Conservation (phyloP, 1,139 yeast genomes). For the Suhomyces taliae region DNA sequence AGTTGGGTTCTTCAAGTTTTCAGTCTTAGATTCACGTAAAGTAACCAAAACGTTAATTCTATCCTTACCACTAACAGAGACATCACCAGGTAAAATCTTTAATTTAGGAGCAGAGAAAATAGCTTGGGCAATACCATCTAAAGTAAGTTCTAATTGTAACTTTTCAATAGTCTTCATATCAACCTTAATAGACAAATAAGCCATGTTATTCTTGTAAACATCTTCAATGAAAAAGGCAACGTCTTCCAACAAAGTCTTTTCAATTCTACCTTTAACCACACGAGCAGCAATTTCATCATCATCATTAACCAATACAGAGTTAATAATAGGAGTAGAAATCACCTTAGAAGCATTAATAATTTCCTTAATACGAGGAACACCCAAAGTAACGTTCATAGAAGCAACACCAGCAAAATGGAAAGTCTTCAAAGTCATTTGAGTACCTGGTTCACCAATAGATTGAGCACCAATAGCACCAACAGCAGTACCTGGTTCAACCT, state of each 20-base stretch:
- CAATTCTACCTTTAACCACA: slow-evolving; percentile 96
- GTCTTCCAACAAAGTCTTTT: slow-evolving; percentile 85
- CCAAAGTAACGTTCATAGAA: slow-evolving; percentile 96
- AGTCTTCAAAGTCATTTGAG: slow-evolving; percentile 98
- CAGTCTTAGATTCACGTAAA: slow-evolving; percentile 50
- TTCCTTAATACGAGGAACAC: slow-evolving; percentile 99
- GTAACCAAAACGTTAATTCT: slow-evolving; percentile 75
- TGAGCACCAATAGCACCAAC: slow-evolving; percentile 99
- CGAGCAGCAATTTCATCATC: slow-evolving; percentile 97
- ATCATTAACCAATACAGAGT: slow-evolving; percentile 89
- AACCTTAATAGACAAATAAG: slow-evolving; percentile 77
- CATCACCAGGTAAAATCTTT: slow-evolving; percentile 74
- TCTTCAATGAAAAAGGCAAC: slow-evolving; percentile 90
- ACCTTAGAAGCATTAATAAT: slow-evolving; percentile 95
- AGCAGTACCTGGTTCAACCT: slow-evolving; percentile 98
- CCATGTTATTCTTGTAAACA: slow-evolving; percentile 79
- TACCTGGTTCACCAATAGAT: slow-evolving; percentile 98
- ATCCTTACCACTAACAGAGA: slow-evolving; percentile 65
- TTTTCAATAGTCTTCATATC: slow-evolving; percentile 85
- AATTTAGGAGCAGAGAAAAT: slow-evolving; percentile 83
- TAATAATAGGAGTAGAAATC: slow-evolving; percentile 95
- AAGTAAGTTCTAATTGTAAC: slow-evolving; percentile 81
- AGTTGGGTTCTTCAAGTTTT: slow-evolving; percentile 41
- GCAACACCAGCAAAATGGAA: slow-evolving; percentile 99
- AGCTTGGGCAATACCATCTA: slow-evolving; percentile 85